Conservation (phyloP, 331 rosid species). For the Malus hybrid region DNA sequence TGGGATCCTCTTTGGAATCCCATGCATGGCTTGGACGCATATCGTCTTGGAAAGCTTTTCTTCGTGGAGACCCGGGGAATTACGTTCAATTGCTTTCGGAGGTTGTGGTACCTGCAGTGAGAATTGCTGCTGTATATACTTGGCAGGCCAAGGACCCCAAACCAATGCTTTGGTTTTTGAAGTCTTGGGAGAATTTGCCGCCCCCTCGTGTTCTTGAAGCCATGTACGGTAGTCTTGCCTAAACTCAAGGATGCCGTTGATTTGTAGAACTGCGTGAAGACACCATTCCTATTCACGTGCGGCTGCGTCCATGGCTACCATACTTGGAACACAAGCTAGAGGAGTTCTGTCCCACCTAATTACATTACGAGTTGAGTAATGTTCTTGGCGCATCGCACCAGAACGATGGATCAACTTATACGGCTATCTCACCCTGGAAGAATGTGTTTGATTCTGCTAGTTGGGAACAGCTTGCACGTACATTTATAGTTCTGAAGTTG, state of each 20-base stretch:
- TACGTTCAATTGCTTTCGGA: slow-evolving; percentile 73
- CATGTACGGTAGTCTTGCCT: slow-evolving; percentile 60
- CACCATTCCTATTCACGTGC: slow-evolving; percentile 74
- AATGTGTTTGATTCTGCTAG: slow-evolving; percentile 70
- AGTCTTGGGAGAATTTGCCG: slow-evolving; percentile 73
- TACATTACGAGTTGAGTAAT: slow-evolving; percentile 68
- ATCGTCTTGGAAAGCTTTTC: slow-evolving; percentile 61
- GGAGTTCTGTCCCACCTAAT: slow-evolving; percentile 53
- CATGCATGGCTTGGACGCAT: slow-evolving; percentile 59
- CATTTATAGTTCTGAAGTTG: slow-evolving; percentile 81
- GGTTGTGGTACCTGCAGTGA: slow-evolving; percentile 84
- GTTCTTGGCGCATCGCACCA: slow-evolving; percentile 96
- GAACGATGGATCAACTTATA: slow-evolving; percentile 75
- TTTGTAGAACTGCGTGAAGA: slow-evolving; percentile 79
- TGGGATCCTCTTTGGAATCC: slow-evolving; percentile 92
- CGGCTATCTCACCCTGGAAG: slow-evolving; percentile 86
- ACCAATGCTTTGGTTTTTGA: slow-evolving; percentile 79
- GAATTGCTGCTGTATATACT: slow-evolving; percentile 72
- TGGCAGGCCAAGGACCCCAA: slow-evolving; percentile 95
- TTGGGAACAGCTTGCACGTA: slow-evolving; percentile 84
- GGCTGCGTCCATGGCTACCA: slow-evolving; percentile 95
- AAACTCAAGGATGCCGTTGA: slow-evolving; percentile 70
- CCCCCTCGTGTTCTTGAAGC: slow-evolving; percentile 54
- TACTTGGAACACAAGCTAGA: slow-evolving; percentile 69
- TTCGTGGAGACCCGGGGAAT: slow-evolving; percentile 72